A percentile compares a stretch with the other conserved stretches of the same genome.
phyloP scores from a whole-genome alignment of 2,329 filamentous ascomycete species.

The Fusarium decemcellulare region DNA sequence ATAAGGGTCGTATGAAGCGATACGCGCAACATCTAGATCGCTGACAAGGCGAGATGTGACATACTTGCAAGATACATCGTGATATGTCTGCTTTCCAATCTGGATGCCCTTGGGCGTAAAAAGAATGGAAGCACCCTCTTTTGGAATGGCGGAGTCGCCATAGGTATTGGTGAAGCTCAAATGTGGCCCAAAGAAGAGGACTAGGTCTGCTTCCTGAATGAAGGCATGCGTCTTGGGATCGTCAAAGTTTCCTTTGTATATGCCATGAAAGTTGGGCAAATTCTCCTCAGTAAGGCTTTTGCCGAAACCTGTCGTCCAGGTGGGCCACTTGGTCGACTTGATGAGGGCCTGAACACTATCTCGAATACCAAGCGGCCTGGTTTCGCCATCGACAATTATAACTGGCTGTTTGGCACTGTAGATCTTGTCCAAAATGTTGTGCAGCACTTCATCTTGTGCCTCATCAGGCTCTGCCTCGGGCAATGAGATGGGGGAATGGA shows the following conservation, averaged over 20 bases:
- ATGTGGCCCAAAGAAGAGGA: conserved; percentile 62
- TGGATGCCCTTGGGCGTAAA: not conserved
- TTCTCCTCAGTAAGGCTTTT: not conserved
- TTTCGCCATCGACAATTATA: conserved; percentile 67
- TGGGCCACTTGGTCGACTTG: conserved; percentile 61
- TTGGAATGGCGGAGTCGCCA: conserved; percentile 54
- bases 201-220: conserved; percentile 58
- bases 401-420: conserved; percentile 62
- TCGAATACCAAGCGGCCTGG: conserved; percentile 57
- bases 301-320: conserved; percentile 42
- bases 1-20: not conserved
- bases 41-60: not conserved
- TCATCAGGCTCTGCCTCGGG: not conserved
- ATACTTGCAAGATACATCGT: not conserved
- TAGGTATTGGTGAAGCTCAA: conserved; percentile 63
- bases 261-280: not conserved
- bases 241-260: not conserved
- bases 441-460: conserved; percentile 33
- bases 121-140: conserved; percentile 56
- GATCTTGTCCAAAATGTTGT: conserved; percentile 57
- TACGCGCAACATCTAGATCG: not conserved
- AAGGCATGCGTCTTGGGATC: conserved; percentile 51
- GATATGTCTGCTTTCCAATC: not conserved
- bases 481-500: not conserved
- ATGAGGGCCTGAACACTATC: conserved; percentile 59